phyloP scores from a whole-genome alignment of 495 filamentous ascomycete species.

The Annulohypoxylon nitens region DNA sequence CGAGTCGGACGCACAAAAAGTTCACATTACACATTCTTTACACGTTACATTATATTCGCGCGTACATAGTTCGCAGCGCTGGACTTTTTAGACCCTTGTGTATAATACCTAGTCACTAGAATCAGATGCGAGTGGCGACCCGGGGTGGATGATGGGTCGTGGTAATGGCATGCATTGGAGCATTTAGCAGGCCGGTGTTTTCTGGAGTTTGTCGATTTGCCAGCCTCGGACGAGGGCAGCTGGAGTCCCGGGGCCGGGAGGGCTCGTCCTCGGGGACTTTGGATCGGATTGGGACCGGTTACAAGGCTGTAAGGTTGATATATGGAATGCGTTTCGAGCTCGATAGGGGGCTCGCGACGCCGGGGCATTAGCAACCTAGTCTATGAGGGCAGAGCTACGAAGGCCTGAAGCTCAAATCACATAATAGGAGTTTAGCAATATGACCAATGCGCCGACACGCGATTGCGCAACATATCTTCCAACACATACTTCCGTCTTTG shows the following conservation, averaged over 20 bases:
- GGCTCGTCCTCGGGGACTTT: constrained; percentile 29
- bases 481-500: neutral
- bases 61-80: constrained; percentile 47
- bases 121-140: constrained; percentile 30
- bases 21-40: constrained; percentile 32
- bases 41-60: constrained; percentile 34
- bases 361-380: constrained; percentile 18
- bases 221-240: constrained; percentile 21
- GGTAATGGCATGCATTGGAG: constrained; percentile 43
- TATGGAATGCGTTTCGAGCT: constrained; percentile 28
- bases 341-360: constrained; percentile 21
- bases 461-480: constrained; percentile 5
- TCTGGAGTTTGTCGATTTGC: constrained; percentile 24
- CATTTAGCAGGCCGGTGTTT: constrained; percentile 44
- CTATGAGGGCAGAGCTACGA: constrained; percentile 31
- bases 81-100: constrained; percentile 40
- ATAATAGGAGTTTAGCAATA: constrained; percentile 47
- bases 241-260: constrained; percentile 20
- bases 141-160: constrained; percentile 23
- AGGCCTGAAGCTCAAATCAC: constrained; percentile 29
- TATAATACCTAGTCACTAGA: constrained; percentile 50
- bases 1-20: constrained; percentile 28
- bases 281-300: constrained; percentile 32
- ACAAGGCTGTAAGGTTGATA: constrained; percentile 21
- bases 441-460: constrained; percentile 29